phyloP scores from a whole-genome alignment of 345 rosid genomes.

The Populus tremula region DNA sequence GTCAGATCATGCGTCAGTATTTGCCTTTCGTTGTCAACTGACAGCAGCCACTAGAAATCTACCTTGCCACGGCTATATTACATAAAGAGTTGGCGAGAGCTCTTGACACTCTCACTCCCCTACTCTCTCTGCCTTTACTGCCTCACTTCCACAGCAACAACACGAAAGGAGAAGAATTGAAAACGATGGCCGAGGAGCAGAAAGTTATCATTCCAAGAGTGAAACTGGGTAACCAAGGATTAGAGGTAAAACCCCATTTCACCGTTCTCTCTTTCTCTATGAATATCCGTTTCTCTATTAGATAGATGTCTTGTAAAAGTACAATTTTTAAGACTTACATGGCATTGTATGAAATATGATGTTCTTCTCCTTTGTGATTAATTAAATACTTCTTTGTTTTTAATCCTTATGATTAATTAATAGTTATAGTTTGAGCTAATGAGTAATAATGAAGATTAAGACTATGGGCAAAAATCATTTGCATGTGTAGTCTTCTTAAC shows the following conservation, averaged over 20 bases:
- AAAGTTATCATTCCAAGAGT: neutral
- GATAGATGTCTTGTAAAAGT: too few species aligned
- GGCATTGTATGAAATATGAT: too few species aligned
- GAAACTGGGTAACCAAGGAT: slow-evolving; percentile 7
- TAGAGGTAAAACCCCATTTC: slow-evolving; percentile 1
- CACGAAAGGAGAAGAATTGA: neutral
- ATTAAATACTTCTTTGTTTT: too few species aligned
- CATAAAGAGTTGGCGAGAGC: neutral
- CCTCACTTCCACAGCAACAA: neutral
- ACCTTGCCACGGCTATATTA: too few species aligned
- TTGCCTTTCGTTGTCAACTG: too few species aligned
- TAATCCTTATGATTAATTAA: too few species aligned
- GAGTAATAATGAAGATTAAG: too few species aligned
- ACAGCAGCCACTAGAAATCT: neutral
- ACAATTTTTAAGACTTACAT: neutral
- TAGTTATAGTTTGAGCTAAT: too few species aligned
- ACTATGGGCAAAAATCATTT: too few species aligned
- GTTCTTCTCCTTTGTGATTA: too few species aligned
- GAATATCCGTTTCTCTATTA: neutral
- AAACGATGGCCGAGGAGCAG: neutral
- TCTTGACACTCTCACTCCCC: neutral
- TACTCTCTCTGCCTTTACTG: neutral
- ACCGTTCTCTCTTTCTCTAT: neutral
- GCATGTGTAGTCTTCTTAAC: too few species aligned
- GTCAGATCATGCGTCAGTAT: too few species aligned